phyloP scores from a whole-genome alignment of 2,329 filamentous ascomycete genomes.

The Teratosphaeria pseudoeucalypti region DNA sequence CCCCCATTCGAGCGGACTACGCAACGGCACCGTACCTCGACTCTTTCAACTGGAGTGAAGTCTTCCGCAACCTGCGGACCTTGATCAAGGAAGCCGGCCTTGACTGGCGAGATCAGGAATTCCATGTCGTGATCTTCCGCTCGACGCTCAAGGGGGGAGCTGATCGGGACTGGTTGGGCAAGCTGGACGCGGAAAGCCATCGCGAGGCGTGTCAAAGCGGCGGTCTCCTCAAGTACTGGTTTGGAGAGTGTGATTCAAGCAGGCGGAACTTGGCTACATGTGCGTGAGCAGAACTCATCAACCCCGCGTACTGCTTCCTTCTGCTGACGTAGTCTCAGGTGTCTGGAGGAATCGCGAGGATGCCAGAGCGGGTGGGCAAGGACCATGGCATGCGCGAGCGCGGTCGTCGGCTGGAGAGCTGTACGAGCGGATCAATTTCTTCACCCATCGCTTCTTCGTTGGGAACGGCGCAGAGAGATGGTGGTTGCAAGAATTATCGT shows the following conservation, averaged over 20 bases:
- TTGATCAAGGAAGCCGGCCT: conserved; percentile 42
- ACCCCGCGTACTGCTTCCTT: background rate
- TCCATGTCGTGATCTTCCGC: conserved; percentile 79
- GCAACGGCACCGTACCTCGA: conserved; percentile 63
- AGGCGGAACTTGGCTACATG: conserved; percentile 70
- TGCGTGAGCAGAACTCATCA: conserved; percentile 11
- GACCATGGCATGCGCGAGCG: conserved; percentile 48
- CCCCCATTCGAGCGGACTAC: conserved; percentile 57
- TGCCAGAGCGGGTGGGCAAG: conserved; percentile 49
- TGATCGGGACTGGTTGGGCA: conserved; percentile 57
- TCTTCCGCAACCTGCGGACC: conserved; percentile 35
- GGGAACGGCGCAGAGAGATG: conserved; percentile 54
- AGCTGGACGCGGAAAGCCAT: conserved; percentile 69
- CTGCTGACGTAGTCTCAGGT: conserved; percentile 39
- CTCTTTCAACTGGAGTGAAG: conserved; percentile 65
- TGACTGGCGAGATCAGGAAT: conserved; percentile 28
- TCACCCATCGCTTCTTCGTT: conserved; percentile 46
- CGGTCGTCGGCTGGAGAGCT: conserved; percentile 38
- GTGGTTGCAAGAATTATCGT: conserved; percentile 22
- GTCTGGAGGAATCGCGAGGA: conserved; percentile 51
- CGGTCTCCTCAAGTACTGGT: conserved; percentile 89
- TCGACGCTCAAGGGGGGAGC: conserved; percentile 59
- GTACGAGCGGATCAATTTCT: conserved; percentile 33
- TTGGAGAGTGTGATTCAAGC: conserved; percentile 59
- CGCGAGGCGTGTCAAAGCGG: conserved; percentile 68